phyloP scores from a whole-genome alignment of 2,329 filamentous ascomycete species.

The Beauveria sp. region DNA sequence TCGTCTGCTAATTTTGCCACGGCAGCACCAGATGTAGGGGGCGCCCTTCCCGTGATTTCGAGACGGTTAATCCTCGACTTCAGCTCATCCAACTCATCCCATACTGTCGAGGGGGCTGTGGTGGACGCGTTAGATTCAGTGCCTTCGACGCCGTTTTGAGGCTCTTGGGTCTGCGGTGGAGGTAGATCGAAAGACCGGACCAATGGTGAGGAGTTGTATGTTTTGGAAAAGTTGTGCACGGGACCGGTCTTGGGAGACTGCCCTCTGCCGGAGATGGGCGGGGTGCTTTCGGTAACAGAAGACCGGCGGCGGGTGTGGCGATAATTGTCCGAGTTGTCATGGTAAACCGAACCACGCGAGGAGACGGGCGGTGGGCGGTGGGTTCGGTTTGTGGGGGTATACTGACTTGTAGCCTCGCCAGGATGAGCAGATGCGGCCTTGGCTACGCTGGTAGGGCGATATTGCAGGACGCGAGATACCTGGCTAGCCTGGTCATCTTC shows the following conservation, averaged over 20 bases:
- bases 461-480: constrained; percentile 34
- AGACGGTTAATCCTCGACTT: constrained; percentile 88
- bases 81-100: constrained; percentile 94
- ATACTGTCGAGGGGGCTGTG: constrained; percentile 84
- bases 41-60: constrained; percentile 82
- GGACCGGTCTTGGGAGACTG: constrained; percentile 33
- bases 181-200: constrained; percentile 33
- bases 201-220: constrained; percentile 54
- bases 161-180: constrained; percentile 21
- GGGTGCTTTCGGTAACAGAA: constrained; percentile 41
- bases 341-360: constrained; percentile 39
- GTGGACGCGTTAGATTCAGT: constrained; percentile 86
- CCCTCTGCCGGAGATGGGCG: constrained; percentile 31
- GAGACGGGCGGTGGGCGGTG: constrained; percentile 39
- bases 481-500: constrained; percentile 37
- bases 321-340: constrained; percentile 31
- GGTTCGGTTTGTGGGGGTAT: constrained; percentile 18
- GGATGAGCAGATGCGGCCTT: constrained; percentile 32
- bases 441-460: constrained; percentile 35
- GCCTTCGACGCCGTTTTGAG: constrained; percentile 46
- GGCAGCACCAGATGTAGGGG: constrained; percentile 72
- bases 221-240: constrained; percentile 20
- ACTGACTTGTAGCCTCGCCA: constrained; percentile 25
- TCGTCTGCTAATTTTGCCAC: constrained; percentile 70
- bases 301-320: constrained; percentile 28